Base-by-base conservation (phyloP, 2,329 filamentous ascomycete genomes). In the Lasiodiplodia gonubiensis region DNA sequence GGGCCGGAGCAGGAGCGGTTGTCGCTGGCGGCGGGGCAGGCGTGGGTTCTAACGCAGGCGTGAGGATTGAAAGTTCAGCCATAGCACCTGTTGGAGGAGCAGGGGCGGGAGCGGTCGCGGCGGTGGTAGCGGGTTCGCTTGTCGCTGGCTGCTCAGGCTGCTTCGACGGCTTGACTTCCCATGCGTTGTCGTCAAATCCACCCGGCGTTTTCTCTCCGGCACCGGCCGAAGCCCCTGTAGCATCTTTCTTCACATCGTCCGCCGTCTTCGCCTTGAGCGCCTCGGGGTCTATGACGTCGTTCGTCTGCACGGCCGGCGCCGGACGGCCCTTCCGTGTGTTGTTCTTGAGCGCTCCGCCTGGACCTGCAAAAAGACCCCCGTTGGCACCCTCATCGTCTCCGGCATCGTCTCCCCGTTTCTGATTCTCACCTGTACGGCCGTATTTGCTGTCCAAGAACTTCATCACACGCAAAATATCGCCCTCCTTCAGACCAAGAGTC, bases 401-500 rank as follows among this genome's bases (percentile, higher is more conserved):
- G 73, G 86, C 85, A 72, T 81, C 86, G 35, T 85, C 85, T 70
- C 81, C 83, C 53, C 84, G 81, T 68, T 84, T 82, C 72, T 87
- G 88, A 67, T 85, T 86, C 55, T 76, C 75, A 39, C 78, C 79
- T 55, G 84, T 87, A 46, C 94, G 90, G 60, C 86, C 87, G 75
- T 88, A 97, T 76, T 92, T 95, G 76, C 84, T 86, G 78, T 99
- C 94, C 67, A 99, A 80, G 72, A 87, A 88, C 70, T 94, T 94
- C 89, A 95, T 97, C 7, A 99, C 92, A 70, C 97, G 94, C 74
- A 99, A 88, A 68, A 97, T 97, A 78, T 99, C 95, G 30, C 95
- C 95, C 79, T 98, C 95, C 69, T 96, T 94, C 59, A 99, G 80
- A n/a, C 95, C 95, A 51, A 99, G 83, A 16, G 91, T 97, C 49